phyloP scores from a whole-genome alignment of 306 rosid species.

The Cicer yamashitae region DNA sequence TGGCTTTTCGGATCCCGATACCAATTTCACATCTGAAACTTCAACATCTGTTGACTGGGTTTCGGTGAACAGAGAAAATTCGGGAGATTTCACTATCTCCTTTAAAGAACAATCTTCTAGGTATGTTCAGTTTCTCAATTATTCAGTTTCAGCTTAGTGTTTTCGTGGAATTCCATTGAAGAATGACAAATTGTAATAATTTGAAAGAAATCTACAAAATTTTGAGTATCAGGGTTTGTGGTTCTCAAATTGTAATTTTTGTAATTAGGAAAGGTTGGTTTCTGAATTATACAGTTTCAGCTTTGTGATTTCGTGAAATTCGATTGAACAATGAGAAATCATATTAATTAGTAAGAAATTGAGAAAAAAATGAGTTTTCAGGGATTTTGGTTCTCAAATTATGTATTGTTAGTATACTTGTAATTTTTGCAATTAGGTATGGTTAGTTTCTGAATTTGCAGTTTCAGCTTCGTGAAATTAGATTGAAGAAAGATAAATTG shows the following conservation, averaged over 20 bases:
- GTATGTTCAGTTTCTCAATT: conserved; percentile 44
- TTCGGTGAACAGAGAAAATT: conserved; percentile 58
- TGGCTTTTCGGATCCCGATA: conserved; percentile 44
- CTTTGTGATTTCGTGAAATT: neutral
- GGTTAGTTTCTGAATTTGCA: neutral
- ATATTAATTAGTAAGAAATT: neutral
- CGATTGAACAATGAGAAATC: neutral
- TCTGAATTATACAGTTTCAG: neutral
- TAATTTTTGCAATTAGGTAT: conserved; percentile 50
- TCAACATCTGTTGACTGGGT: conserved; percentile 57
- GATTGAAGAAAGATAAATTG: neutral
- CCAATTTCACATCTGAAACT: conserved; percentile 3
- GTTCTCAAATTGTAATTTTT: neutral
- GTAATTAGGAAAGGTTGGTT: no score
- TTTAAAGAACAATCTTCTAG: conserved; percentile 65
- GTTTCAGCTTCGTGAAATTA: neutral
- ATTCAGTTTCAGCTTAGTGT: neutral
- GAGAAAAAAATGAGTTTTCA: neutral
- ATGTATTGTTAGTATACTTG: neutral
- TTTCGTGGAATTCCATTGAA: neutral
- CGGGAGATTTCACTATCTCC: conserved; percentile 58
- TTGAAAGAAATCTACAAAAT: no score
- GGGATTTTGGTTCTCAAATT: conserved; percentile 1
- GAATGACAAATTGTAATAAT: neutral
- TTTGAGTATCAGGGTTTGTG: conserved; percentile 5